These are phyloP conservation scores for Miscanthus lutarioriparius DNA, from an alignment of 176 grass and related monocot species.

Conservation along the genomic window DNA sequence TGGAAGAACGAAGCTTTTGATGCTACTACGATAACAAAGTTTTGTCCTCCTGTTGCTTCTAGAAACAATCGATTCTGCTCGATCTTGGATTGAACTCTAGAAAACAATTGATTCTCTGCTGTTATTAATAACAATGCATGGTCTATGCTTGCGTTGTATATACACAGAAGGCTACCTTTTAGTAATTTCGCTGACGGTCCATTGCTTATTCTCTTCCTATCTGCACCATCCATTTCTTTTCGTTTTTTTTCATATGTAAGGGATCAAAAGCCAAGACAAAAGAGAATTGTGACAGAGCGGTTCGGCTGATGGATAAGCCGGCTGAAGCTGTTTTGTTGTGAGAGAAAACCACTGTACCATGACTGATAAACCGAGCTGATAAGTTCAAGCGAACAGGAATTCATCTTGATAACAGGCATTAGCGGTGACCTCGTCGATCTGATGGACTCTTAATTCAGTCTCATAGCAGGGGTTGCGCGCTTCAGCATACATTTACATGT, in stretches of 20 bases:
- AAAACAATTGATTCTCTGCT: neutral
- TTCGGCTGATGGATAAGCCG: no score
- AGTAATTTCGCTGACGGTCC: neutral
- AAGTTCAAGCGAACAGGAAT: no score
- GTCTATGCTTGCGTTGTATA: neutral
- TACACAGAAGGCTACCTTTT: neutral
- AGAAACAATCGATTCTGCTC: neutral
- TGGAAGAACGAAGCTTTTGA: neutral
- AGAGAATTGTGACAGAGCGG: neutral
- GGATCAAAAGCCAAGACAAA: neutral
- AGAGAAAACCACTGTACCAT: no score
- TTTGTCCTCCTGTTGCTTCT: neutral
- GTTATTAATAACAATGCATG: neutral
- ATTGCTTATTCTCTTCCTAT: neutral
- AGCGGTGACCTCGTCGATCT: neutral
- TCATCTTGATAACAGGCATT: neutral
- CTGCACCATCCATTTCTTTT: neutral
- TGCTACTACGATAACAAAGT: neutral
- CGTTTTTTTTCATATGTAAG: neutral
- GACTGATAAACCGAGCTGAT: no score
- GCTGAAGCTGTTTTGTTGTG: no score
- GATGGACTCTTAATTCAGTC: neutral
- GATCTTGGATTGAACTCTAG: neutral
- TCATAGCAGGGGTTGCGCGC: no score
- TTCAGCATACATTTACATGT: no score